Evolutionary conservation across 2,329 filamentous ascomycete species (phyloP).

Genomic region (Alternaria consortialis): DNA sequence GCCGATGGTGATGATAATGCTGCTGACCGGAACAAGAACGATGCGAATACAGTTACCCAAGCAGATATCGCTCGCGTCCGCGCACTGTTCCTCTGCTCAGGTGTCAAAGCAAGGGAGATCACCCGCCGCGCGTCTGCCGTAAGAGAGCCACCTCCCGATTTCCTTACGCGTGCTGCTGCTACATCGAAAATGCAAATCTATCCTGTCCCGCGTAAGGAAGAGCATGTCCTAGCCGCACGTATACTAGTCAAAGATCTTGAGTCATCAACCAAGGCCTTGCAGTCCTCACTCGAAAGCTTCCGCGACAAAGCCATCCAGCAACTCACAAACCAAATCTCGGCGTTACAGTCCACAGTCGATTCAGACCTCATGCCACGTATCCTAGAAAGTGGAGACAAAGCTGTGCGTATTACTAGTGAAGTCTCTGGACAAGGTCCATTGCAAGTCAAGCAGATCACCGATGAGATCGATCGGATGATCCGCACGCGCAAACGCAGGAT

Average conservation of each 20-base stretch:
- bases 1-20: slow-evolving; percentile 54
- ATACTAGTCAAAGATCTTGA: slow-evolving; percentile 61
- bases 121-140: slow-evolving; percentile 67
- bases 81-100: slow-evolving; percentile 79
- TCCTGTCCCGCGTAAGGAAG: slow-evolving; percentile 60
- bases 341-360: slow-evolving; percentile 57
- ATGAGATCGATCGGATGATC: slow-evolving; percentile 74
- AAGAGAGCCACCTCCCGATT: slow-evolving; percentile 41
- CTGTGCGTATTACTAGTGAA: slow-evolving; percentile 79
- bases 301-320: slow-evolving; percentile 56
- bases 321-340: slow-evolving; percentile 55
- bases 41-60: slow-evolving; percentile 53
- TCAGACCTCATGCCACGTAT: slow-evolving; percentile 67
- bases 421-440: slow-evolving; percentile 80
- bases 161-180: slow-evolving; percentile 55
- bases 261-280: slow-evolving; percentile 55
- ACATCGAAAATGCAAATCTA: slow-evolving; percentile 53
- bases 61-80: slow-evolving; percentile 82
- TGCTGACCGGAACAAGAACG: slow-evolving; percentile 38
- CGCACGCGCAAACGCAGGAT: slow-evolving; percentile 77
- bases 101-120: slow-evolving; percentile 90
- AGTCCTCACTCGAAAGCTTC: slow-evolving; percentile 62
- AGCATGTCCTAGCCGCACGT: slow-evolving; percentile 63
- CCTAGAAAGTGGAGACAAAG: slow-evolving; percentile 75
- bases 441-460: slow-evolving; percentile 80